Base-by-base conservation (phyloP, 352 stramenopile genomes). In the Globisporangium nagaii region DNA sequence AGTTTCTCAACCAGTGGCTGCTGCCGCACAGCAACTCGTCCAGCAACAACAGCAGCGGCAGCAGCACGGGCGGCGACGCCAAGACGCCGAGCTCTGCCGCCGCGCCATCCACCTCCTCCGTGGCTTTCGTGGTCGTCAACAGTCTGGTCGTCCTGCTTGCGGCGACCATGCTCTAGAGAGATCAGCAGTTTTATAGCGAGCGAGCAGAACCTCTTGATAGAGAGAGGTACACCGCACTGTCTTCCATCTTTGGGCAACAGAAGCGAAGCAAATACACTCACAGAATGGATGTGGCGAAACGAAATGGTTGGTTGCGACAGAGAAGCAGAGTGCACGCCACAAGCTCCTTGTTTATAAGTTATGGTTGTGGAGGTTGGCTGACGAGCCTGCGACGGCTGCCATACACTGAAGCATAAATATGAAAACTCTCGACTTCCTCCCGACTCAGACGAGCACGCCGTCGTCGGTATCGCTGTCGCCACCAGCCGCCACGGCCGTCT, bases 1-100 rank as follows among this genome's bases (percentile, higher is more conserved):
- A 40, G 58, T 60, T 69, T 51, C 51, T 69, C 41, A 62, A 28
- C 9, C 20, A 59, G 56, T 69, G 62, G 62, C 58, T 69, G 17
- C 2, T 25, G 42, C 42, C 62, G n/a, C 62, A 61, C 50, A 25
- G 10, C 31, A 63, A 63, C 48, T 19, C 48, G 39, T 42, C 32
- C 11, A 44, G 32, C 3, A 15, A 36, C 17, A 37, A 22, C 24
- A 35, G 25, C 43, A 46, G 15, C 48, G 13, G 28, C 6, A 51
- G 11, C 4, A 28, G 35, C 45, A 22, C 52, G 28, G 39, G 22
- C 8, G 36, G 5, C 41, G 24, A 32, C 24, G 25, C 42, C 13
- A 56, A 31, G 30, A 28, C 37, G 2, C 17, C 42, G 37, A 41
- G 17, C 17, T 17, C 30, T 20, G 22, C 49, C 17, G 25, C 36